phyloP scores from a whole-genome alignment of 2,329 filamentous ascomycete species.

The Fusarium sublunatum region DNA sequence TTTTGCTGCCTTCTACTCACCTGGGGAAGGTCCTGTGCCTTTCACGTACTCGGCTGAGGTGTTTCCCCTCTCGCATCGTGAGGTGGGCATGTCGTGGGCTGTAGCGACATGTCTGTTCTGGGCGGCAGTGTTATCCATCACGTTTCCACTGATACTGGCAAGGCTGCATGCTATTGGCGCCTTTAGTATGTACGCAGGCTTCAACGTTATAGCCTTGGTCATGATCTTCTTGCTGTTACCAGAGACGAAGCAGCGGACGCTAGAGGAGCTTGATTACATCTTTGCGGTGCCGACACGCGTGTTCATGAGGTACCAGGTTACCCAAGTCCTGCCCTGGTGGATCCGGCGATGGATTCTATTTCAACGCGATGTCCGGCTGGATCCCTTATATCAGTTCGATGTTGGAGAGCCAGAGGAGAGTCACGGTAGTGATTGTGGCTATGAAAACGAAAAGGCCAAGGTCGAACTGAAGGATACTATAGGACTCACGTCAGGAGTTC shows the following conservation, averaged over 20 bases:
- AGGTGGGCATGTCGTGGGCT: slow-evolving; percentile 77
- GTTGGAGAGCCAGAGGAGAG: slow-evolving; percentile 50
- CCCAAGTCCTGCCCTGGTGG: slow-evolving; percentile 69
- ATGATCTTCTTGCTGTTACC: slow-evolving; percentile 69
- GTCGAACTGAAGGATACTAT: slow-evolving; percentile 54
- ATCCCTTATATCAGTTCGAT: slow-evolving; percentile 58
- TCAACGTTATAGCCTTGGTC: slow-evolving; percentile 65
- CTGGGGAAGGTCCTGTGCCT: slow-evolving; percentile 72
- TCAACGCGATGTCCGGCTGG: slow-evolving; percentile 55
- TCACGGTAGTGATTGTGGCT: slow-evolving; percentile 47
- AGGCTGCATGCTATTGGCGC: slow-evolving; percentile 59
- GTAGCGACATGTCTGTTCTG: slow-evolving; percentile 73
- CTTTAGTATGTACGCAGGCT: slow-evolving; percentile 65
- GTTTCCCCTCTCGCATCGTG: slow-evolving; percentile 76
- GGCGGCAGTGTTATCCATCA: slow-evolving; percentile 71
- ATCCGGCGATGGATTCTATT: slow-evolving; percentile 67
- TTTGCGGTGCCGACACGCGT: slow-evolving; percentile 69
- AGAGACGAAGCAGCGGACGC: slow-evolving; percentile 68
- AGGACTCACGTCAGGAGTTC: slow-evolving; percentile 46
- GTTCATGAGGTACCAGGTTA: slow-evolving; percentile 68
- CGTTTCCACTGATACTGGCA: slow-evolving; percentile 68
- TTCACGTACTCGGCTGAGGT: slow-evolving; percentile 77
- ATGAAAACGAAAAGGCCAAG: slow-evolving; percentile 54
- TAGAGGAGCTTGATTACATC: slow-evolving; percentile 69
- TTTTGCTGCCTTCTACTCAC: slow-evolving; percentile 63